Conservation (phyloP, 495 filamentous ascomycete genomes). For the Amorphotheca resinae region DNA sequence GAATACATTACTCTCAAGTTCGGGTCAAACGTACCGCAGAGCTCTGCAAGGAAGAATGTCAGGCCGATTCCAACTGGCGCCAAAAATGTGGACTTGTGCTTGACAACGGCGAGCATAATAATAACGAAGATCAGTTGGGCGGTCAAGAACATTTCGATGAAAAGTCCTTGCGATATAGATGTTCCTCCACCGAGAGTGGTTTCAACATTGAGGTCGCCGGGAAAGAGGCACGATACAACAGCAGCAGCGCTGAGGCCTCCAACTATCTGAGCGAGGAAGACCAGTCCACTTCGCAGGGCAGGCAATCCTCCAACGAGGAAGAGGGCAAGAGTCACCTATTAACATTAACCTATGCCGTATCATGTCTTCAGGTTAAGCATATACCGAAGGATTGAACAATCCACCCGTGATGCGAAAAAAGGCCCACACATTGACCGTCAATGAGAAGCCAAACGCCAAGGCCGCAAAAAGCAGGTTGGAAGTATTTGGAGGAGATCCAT, state of each 20-base stretch:
- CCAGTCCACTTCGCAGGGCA: slow-evolving; percentile 33
- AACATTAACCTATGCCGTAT: not conserved
- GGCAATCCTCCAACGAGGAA: slow-evolving; percentile 43
- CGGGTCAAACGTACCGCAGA: slow-evolving; percentile 24
- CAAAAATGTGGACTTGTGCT: slow-evolving; percentile 38
- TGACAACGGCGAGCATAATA: slow-evolving; percentile 44
- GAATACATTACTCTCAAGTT: not conserved
- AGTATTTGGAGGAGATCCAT: slow-evolving; percentile 33
- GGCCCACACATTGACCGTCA: slow-evolving; percentile 54
- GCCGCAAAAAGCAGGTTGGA: slow-evolving; percentile 35
- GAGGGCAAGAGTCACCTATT: slow-evolving; percentile 43
- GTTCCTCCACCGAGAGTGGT: slow-evolving; percentile 31
- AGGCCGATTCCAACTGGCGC: slow-evolving; percentile 44
- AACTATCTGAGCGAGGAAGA: slow-evolving; percentile 43
- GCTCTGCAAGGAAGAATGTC: slow-evolving; percentile 38
- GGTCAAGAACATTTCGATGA: slow-evolving; percentile 44
- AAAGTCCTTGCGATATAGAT: slow-evolving; percentile 36
- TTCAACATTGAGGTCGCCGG: slow-evolving; percentile 33
- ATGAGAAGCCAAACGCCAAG: slow-evolving; percentile 47
- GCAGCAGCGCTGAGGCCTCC: slow-evolving; percentile 44
- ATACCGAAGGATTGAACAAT: slow-evolving; percentile 59
- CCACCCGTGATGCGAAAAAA: slow-evolving; percentile 54
- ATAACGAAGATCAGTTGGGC: slow-evolving; percentile 42
- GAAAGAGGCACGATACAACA: slow-evolving; percentile 39
- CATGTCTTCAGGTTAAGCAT: no score